These are phyloP conservation scores for Cryphonectria japonica DNA, from an alignment of 2,329 filamentous ascomycete species.

Conservation along the genomic window DNA sequence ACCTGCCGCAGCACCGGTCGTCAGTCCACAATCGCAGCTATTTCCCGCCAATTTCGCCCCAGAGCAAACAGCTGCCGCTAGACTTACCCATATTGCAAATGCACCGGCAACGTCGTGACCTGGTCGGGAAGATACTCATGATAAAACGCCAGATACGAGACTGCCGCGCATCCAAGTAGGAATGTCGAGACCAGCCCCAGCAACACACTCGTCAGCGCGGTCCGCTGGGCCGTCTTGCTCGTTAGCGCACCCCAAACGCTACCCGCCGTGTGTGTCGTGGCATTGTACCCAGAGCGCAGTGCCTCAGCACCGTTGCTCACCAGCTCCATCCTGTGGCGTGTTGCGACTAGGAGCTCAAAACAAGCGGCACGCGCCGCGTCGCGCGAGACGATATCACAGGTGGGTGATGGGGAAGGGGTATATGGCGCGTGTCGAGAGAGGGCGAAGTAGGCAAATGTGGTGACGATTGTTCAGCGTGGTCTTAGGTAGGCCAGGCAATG, in stretches of 20 bases:
- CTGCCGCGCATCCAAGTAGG: constrained; percentile 51
- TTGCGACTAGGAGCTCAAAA: constrained; percentile 5
- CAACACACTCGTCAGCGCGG: constrained; percentile 52
- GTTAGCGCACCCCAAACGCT: constrained; percentile 45
- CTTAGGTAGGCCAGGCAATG: background rate
- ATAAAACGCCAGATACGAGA: constrained; percentile 59
- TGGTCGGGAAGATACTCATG: constrained; percentile 60
- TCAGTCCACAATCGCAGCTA: background rate
- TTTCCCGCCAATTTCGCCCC: too few species aligned
- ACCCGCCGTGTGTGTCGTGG: constrained; percentile 36
- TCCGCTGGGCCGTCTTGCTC: constrained; percentile 55
- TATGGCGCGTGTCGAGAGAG: background rate
- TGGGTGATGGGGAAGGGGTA: background rate
- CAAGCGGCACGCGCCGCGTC: background rate
- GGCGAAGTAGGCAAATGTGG: background rate
- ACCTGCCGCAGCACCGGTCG: constrained; percentile 38
- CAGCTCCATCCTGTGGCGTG: constrained; percentile 24
- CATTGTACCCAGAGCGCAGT: constrained; percentile 7
- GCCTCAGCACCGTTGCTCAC: constrained; percentile 10
- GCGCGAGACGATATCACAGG: background rate
- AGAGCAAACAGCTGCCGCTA: background rate
- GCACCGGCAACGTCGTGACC: constrained; percentile 54
- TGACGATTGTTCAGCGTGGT: background rate
- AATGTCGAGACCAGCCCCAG: constrained; percentile 47
- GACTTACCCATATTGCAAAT: constrained; percentile 62